Base-by-base conservation (phyloP, 805 yeast species). In the Torulaspora maleeae region DNA sequence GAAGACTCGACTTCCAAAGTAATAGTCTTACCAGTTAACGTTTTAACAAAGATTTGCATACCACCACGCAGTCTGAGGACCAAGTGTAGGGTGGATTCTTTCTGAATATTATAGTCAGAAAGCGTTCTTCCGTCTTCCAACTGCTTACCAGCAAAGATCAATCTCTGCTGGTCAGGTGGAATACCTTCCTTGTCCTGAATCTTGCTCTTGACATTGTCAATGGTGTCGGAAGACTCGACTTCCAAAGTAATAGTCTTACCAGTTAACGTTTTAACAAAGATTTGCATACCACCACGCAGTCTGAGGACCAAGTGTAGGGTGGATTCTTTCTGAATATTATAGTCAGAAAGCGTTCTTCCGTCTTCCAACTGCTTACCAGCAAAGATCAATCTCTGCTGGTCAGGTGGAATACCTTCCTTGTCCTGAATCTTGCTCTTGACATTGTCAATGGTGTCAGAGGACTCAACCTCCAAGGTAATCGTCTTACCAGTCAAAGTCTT, bases 121-220 rank as follows among this genome's bases (percentile, higher is more conserved):
- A 88, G 74, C 41, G 96, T 88, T 77, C 96, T 84, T 59, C 96
- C 96, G 62, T 88, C 96, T 75, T 88, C 96, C 60, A 88, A 77
- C 74, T 88, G 96, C 77, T 88, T 88, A 78, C 96, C 96, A 60
- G 96, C 96, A 64, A 88, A 88, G 73, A 88, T 88, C 63, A 88
- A 77, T 75, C 96, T 82, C 75, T 88, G 96, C 72, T 88, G 96
- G 76, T 88, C 96, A 59, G 96, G 96, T 63, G 96, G 96, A 62
- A 88, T 88, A 62, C 96, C 95, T 72, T 87, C 96, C 79, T 88
- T 88, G 75, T 88, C 96, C 73, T 88, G 96, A 64, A 88, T 88
- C 81, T 88, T 88, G 62, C 91, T 78, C 79, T 88, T 88, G 72
- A 88, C 96, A 64, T 86, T 86, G 76, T 86, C 95, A 66, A 86